Evolutionary conservation across 2,329 filamentous ascomycete genomes (phyloP), one percentile per base, ranked within the genome.

Genomic region (Claviceps paspali): DNA sequence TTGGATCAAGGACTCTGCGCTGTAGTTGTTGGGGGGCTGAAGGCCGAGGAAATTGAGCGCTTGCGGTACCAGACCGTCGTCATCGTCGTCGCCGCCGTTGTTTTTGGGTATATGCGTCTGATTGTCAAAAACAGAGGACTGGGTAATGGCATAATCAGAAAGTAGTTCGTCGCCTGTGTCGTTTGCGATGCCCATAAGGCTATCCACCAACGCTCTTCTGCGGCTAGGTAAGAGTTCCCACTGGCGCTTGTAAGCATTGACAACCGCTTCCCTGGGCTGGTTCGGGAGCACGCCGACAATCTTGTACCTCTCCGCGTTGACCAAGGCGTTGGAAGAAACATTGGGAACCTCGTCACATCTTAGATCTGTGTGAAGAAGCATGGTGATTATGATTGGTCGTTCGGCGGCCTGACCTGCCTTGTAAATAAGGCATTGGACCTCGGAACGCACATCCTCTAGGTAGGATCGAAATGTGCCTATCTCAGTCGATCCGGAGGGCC

Each of bases 381-480:
- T 46, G 6, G 48, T 47, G 29, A 55, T 57, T 32, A 56, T 52
- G 2, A 43, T 50, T 1, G 50, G 49, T 15, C 38, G 29, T 38
- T 60, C 57, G 3, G 45, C 44, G 14, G 46, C 43, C 44, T 55
- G 50, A n/a, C 54, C 50, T 28, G 45, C 51, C 50, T 46, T 56
- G 42, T 53, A 54, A 43, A 55, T 64, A 36, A 57, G 54, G 36
- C 48, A 66, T 46, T 70, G 63, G 2, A 68, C 52, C 43, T 71
- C 67, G 28, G 57, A 58, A 39, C 64, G 58, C 19, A 68, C 55
- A 42, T 71, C 65, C 40, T 71, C 65, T 40, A 65, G 54, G 35
- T 63, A 70, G 2, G 62, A 63, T 23, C 67, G 61, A 39, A 58
- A 57, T 1, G 62, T 65, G 2, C 54, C 55, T 7, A 62, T 43